phyloP scores from a whole-genome alignment of 169 alveolate species.

The Condylostoma magnum region DNA sequence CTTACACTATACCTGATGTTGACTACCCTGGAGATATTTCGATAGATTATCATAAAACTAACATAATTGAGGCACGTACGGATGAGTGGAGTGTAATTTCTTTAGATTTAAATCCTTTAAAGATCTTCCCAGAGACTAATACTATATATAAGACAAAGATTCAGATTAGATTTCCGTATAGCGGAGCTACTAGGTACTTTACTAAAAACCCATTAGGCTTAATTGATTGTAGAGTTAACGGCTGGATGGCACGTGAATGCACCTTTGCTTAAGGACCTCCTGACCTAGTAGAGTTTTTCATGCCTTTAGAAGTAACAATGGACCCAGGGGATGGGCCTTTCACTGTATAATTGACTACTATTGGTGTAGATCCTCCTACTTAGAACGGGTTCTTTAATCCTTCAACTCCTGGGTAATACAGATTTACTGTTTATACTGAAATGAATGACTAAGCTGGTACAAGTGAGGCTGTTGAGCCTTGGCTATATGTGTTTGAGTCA shows the following conservation, averaged over 20 bases:
- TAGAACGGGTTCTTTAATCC: conserved; percentile 23
- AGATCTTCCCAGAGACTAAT: conserved; percentile 10
- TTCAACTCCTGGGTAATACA: neutral
- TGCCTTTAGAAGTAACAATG: conserved; percentile 14
- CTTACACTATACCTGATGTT: neutral
- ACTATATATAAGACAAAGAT: conserved; percentile 4
- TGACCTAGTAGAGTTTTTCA: conserved; percentile 8
- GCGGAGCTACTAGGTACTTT: neutral
- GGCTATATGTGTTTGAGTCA: conserved; percentile 1
- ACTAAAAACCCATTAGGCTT: conserved; percentile 8
- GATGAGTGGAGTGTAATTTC: neutral
- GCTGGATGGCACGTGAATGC: conserved; percentile 9
- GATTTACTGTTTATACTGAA: conserved; percentile 8
- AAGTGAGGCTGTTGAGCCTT: conserved; percentile 24
- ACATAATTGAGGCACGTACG: neutral
- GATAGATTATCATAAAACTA: neutral
- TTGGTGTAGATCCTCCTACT: conserved; percentile 8
- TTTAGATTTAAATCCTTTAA: neutral
- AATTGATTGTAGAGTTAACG: conserved; percentile 13
- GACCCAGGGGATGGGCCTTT: conserved; percentile 11
- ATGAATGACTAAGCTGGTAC: conserved; percentile 4
- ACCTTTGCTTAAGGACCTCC: conserved; percentile 14
- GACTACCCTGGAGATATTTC: neutral
- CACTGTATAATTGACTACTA: conserved; percentile 6
- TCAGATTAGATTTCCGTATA: neutral